These are phyloP conservation scores for Neofusicoccum laricinum DNA, from an alignment of 2,329 filamentous ascomycete genomes.

Conservation along the genomic window DNA sequence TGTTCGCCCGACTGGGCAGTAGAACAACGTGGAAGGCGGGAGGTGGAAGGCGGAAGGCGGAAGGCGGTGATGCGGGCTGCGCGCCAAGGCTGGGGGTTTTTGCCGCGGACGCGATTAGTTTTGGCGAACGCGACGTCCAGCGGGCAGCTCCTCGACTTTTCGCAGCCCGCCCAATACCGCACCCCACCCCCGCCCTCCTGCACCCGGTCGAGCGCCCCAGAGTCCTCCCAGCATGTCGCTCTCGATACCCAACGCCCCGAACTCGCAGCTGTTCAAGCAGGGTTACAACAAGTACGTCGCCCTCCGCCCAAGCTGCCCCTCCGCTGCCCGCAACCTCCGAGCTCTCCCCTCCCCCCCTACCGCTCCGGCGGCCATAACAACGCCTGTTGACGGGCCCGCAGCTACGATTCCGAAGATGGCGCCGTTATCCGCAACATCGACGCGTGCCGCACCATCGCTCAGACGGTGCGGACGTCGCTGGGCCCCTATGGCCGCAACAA, in stretches of 20 bases:
- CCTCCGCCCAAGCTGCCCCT: conserved; percentile 20
- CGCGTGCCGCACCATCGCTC: conserved; percentile 91
- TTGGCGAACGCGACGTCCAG: conserved; percentile 15
- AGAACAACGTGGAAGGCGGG: neutral
- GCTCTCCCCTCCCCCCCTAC: conserved; percentile 11
- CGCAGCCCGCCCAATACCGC: neutral
- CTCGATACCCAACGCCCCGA: conserved; percentile 90
- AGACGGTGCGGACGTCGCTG: conserved; percentile 93
- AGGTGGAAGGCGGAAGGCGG: neutral
- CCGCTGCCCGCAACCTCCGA: conserved; percentile 20
- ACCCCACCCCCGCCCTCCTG: neutral
- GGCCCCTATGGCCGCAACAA: conserved; percentile 98
- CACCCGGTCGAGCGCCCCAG: neutral
- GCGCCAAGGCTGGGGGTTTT: conserved; percentile 9
- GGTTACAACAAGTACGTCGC: conserved; percentile 86
- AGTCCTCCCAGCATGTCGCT: conserved; percentile 70
- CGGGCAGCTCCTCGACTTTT: conserved; percentile 14
- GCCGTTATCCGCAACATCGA: conserved; percentile 98
- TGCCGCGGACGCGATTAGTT: conserved; percentile 5
- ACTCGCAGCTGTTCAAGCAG: conserved; percentile 89
- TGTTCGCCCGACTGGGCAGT: no score
- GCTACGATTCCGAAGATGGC: conserved; percentile 98
- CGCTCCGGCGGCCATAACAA: neutral
- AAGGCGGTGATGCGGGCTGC: conserved; percentile 1
- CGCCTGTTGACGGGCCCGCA: conserved; percentile 46